phyloP scores from a whole-genome alignment of 345 rosid genomes.

The Cardamine chenopodiifolia region DNA sequence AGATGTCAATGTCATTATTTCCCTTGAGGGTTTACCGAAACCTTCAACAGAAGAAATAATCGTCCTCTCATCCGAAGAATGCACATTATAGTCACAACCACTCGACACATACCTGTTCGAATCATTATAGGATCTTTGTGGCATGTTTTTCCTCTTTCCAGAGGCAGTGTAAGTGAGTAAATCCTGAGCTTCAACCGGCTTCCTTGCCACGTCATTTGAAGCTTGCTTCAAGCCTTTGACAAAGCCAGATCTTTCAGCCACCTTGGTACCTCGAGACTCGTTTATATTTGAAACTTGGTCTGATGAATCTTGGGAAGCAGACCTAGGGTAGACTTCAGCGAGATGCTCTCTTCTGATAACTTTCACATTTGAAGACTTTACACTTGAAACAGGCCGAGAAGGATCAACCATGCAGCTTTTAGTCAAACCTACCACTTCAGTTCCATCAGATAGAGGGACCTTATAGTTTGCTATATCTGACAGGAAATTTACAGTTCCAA shows the following conservation, averaged over 20 bases:
- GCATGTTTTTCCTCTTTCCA: slow-evolving; percentile 57
- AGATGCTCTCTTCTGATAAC: slow-evolving; percentile 54
- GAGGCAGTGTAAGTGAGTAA: not conserved
- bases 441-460: slow-evolving; percentile 61
- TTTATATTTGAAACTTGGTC: slow-evolving; percentile 40
- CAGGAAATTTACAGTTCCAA: slow-evolving; percentile 61
- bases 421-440: slow-evolving; percentile 43
- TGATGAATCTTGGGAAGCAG: slow-evolving; percentile 46
- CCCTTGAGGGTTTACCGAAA: slow-evolving; percentile 44
- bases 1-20: slow-evolving; percentile 49
- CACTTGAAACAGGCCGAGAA: slow-evolving; percentile 45
- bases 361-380: slow-evolving; percentile 60
- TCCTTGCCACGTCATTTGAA: slow-evolving; percentile 44
- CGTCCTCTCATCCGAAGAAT: slow-evolving; percentile 47
- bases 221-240: slow-evolving; percentile 46
- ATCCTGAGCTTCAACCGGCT: slow-evolving; percentile 30
- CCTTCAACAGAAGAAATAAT: slow-evolving; percentile 31
- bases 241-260: slow-evolving; percentile 46
- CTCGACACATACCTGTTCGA: slow-evolving; percentile 41
- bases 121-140: slow-evolving; percentile 48
- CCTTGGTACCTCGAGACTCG: slow-evolving; percentile 44
- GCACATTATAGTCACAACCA: slow-evolving; percentile 45
- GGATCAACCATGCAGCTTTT: slow-evolving; percentile 61
- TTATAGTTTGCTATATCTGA: slow-evolving; percentile 74
- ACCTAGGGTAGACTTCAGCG: slow-evolving; percentile 52